These are phyloP conservation scores for Zea mays DNA, from an alignment of 176 grass and related monocot species.

Conservation along the genomic window DNA sequence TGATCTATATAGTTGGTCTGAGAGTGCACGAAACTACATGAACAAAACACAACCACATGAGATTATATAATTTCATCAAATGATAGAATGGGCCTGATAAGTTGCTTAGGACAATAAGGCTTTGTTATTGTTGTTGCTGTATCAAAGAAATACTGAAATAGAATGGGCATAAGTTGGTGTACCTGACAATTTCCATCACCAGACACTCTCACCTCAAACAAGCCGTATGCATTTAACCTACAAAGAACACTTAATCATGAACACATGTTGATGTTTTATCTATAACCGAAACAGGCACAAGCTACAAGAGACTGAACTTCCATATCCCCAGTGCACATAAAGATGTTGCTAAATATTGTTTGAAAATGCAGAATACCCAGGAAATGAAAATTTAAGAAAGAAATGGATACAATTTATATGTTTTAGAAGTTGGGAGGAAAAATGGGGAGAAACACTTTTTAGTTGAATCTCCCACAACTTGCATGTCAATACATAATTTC, in stretches of 20 bases:
- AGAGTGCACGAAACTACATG: slow-evolving; percentile 91
- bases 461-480: not conserved
- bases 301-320: not conserved
- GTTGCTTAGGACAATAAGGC: not conserved
- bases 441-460: not conserved
- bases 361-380: slow-evolving; percentile 7
- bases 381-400: slow-evolving; percentile 19
- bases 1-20: slow-evolving; percentile 86
- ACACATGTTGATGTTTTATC: slow-evolving; percentile 18
- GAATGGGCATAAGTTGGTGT: slow-evolving; percentile 5
- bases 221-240: slow-evolving; percentile 86
- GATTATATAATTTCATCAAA: slow-evolving; percentile 25
- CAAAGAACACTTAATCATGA: slow-evolving; percentile 34
- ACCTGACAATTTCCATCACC: slow-evolving; percentile 99
- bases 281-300: slow-evolving; percentile 25
- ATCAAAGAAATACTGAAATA: not conserved
- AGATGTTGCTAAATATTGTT: slow-evolving; percentile 29
- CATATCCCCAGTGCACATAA: not conserved
- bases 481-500: not conserved
- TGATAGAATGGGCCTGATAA: slow-evolving; percentile 11
- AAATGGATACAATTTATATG: not conserved
- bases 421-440: not conserved
- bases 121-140: not conserved
- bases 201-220: slow-evolving; percentile 85
- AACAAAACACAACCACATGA: slow-evolving; percentile 28